These are phyloP conservation scores for Daldinia caldariorum DNA, from an alignment of 495 filamentous ascomycete genomes.

Conservation along the genomic window DNA sequence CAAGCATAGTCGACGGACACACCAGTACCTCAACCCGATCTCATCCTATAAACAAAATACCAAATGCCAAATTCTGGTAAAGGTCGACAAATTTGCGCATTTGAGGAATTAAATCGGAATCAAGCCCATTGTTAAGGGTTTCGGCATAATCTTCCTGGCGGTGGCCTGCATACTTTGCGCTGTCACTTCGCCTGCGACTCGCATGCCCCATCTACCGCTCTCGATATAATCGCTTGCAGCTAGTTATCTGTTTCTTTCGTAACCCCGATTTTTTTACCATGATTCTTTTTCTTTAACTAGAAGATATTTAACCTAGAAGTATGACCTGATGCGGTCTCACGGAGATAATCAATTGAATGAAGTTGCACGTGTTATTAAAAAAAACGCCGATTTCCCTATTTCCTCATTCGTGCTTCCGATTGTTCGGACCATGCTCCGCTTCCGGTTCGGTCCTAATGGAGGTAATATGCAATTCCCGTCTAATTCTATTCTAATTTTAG, in stretches of 20 bases:
- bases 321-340: neutral
- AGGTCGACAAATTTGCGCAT: neutral
- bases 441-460: neutral
- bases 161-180: neutral
- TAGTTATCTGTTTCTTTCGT: constrained; percentile 1
- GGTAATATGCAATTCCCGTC: no score
- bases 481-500: neutral
- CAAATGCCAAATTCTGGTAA: neutral
- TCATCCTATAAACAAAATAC: neutral
- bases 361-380: neutral
- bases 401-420: neutral
- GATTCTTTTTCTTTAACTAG: neutral
- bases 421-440: neutral
- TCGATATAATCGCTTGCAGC: neutral
- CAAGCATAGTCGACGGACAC: constrained; percentile 39
- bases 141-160: neutral
- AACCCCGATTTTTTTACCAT: neutral
- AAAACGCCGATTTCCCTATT: neutral
- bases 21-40: neutral
- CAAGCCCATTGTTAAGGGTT: neutral
- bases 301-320: constrained; percentile 1
- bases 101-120: neutral
- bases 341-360: neutral
- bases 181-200: neutral
- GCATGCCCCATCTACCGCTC: neutral